These are phyloP conservation scores for Auriscalpium microsporum DNA, from an alignment of 768 basidiomycete genomes.

Conservation along the genomic window DNA sequence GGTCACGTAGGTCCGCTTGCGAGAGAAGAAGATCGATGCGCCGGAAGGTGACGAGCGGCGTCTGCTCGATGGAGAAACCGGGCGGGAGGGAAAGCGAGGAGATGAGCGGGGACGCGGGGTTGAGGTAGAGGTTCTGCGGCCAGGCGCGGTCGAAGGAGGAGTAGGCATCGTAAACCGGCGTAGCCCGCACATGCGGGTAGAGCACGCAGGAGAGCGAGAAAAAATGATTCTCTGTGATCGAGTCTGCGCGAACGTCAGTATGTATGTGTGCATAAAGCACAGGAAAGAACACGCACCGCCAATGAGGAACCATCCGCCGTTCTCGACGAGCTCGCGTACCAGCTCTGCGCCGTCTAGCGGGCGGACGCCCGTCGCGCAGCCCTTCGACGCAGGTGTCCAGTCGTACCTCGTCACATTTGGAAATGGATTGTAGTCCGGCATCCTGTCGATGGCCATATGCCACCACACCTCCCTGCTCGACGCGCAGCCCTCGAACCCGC, in stretches of 20 bases:
- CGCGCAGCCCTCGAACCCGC: slow-evolving; percentile 57
- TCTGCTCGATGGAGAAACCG: slow-evolving; percentile 45
- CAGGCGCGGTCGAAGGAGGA: slow-evolving; percentile 53
- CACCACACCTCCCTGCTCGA: slow-evolving; percentile 52
- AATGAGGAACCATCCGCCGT: slow-evolving; percentile 63
- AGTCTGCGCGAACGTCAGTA: slow-evolving; percentile 33
- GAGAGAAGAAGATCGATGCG: slow-evolving; percentile 53
- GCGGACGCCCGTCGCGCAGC: slow-evolving; percentile 26
- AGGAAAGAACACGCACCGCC: slow-evolving; percentile 38
- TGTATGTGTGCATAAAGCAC: not conserved
- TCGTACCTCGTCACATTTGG: slow-evolving; percentile 42
- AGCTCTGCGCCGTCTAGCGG: slow-evolving; percentile 35
- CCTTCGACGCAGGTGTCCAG: slow-evolving; percentile 43
- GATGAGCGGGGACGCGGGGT: slow-evolving; percentile 44
- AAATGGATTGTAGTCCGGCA: slow-evolving; percentile 42
- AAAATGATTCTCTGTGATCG: slow-evolving; percentile 66
- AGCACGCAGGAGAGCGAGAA: slow-evolving; percentile 62
- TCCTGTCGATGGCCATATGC: slow-evolving; percentile 51
- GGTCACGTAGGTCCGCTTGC: slow-evolving; percentile 35
- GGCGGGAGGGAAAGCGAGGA: slow-evolving; percentile 35
- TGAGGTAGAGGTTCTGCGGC: slow-evolving; percentile 57
- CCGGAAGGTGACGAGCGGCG: slow-evolving; percentile 59
- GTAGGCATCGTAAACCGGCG: slow-evolving; percentile 48
- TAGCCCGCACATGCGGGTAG: slow-evolving; percentile 58
- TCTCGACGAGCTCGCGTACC: slow-evolving; percentile 50